Percentiles rank a stretch among this genome's conserved stretches.
Conservation (phyloP, 1,284 basidiomycete species). For the Hemileia vastatrix region DNA sequence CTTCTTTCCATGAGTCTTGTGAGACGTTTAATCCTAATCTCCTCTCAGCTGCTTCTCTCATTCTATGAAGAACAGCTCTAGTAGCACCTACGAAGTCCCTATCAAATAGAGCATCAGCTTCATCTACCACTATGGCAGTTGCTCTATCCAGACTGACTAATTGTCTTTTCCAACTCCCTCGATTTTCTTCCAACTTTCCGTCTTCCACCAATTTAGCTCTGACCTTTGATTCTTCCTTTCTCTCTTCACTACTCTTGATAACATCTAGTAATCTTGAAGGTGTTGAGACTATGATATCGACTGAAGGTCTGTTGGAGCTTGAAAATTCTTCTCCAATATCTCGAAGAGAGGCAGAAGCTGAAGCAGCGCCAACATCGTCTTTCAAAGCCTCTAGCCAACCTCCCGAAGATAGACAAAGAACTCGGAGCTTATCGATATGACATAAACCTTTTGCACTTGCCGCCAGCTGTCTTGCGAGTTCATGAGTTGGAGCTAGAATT, state of each 20-base stretch:
- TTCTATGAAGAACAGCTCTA: constrained; percentile 5
- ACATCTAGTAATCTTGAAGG: constrained; percentile 64
- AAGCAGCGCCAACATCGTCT: constrained; percentile 25
- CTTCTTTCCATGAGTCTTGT: neutral
- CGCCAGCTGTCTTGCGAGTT: constrained; percentile 68
- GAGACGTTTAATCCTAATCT: constrained; percentile 3
- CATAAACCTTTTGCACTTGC: constrained; percentile 61
- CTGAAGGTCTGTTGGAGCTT: constrained; percentile 24
- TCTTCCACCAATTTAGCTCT: constrained; percentile 4
- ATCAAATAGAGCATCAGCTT: constrained; percentile 82
- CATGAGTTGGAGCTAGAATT: constrained; percentile 75
- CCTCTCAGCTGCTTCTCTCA: constrained; percentile 13
- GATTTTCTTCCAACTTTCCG: constrained; percentile 50
- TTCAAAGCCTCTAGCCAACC: constrained; percentile 40
- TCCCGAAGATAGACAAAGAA: constrained; percentile 57
- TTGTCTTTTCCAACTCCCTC: constrained; percentile 16
- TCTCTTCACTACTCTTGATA: constrained; percentile 44
- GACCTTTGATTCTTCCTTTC: constrained; percentile 22
- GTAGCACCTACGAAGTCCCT: constrained; percentile 33
- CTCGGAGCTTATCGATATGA: constrained; percentile 63
- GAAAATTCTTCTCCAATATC: neutral
- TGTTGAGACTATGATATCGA: constrained; percentile 68
- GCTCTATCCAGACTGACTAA: constrained; percentile 51
- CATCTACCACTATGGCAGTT: constrained; percentile 77
- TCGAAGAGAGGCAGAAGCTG: neutral